Percentiles rank a stretch among this genome's conserved stretches.
Conservation (phyloP, 129 eudicot genomes). For the Pittosporum tobira region DNA sequence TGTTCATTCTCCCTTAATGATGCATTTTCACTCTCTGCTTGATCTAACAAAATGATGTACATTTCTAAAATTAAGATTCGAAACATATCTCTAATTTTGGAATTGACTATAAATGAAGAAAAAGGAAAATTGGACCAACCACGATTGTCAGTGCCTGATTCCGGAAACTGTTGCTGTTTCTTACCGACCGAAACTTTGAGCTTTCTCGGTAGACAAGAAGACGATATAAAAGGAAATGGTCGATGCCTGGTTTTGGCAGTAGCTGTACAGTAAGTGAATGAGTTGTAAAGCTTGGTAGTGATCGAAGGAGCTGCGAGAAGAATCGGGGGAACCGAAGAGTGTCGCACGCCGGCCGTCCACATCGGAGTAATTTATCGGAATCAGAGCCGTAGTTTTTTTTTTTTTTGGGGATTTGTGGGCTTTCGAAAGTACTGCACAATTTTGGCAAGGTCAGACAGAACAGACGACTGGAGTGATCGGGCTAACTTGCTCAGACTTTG, state of each 20-base stretch:
- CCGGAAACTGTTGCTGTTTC: slow-evolving; percentile 28
- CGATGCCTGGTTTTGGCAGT: background rate
- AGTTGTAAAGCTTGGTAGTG: background rate
- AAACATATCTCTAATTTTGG: background rate
- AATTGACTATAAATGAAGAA: background rate
- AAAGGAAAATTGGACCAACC: slow-evolving; percentile 13
- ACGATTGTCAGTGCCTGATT: slow-evolving; percentile 16
- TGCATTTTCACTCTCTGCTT: slow-evolving; percentile 26
- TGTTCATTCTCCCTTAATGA: slow-evolving; percentile 19
- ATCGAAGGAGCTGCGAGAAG: slow-evolving; percentile 12
- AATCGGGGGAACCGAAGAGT: slow-evolving; percentile 1
- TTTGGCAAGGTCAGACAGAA: too few relatives aligned
- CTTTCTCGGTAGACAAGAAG: slow-evolving; percentile 4
- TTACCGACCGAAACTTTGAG: slow-evolving; percentile 23
- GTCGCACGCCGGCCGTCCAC: slow-evolving; percentile 15
- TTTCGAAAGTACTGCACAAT: too few relatives aligned
- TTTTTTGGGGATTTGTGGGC: too few relatives aligned
- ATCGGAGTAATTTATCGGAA: slow-evolving; percentile 11
- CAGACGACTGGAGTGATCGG: too few relatives aligned
- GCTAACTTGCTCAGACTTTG: too few relatives aligned
- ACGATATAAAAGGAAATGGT: slow-evolving; percentile 2
- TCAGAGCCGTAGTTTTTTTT: too few relatives aligned
- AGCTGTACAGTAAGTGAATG: slow-evolving; percentile 2
- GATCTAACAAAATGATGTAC: background rate
- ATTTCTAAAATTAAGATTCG: slow-evolving; percentile 1